Conservation (phyloP, 2,329 filamentous ascomycete species). For the Bipolaris zeicola region DNA sequence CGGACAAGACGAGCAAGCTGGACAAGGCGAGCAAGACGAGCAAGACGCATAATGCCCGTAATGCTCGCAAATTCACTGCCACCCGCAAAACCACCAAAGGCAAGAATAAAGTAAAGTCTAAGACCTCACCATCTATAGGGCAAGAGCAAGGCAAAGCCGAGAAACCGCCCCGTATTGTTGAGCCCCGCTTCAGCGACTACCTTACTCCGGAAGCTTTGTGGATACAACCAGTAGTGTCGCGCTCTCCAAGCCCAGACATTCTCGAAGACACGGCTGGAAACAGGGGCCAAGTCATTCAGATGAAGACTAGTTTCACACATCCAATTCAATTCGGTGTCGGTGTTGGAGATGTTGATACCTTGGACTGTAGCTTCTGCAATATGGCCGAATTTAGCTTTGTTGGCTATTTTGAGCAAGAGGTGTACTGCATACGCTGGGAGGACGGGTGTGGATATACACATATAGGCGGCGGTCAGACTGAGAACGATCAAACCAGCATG, state of each 20-base stretch:
- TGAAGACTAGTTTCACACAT: constrained; percentile 50
- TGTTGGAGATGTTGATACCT: not conserved
- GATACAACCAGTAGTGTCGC: not conserved
- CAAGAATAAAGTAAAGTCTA: too few relatives aligned
- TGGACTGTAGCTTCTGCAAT: constrained; percentile 52
- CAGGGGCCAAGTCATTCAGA: constrained; percentile 33
- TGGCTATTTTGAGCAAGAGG: constrained; percentile 44
- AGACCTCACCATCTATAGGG: too few relatives aligned
- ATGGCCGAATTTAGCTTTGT: constrained; percentile 49
- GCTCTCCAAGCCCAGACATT: constrained; percentile 30
- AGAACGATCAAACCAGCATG: constrained; percentile 33
- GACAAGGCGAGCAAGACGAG: too few relatives aligned
- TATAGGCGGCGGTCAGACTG: constrained; percentile 46
- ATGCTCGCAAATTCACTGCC: too few relatives aligned
- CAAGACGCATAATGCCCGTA: too few relatives aligned
- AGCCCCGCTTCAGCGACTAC: constrained; percentile 1
- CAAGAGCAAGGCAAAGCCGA: constrained; percentile 6
- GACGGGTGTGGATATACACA: constrained; percentile 49
- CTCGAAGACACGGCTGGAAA: constrained; percentile 37
- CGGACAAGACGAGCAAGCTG: constrained; percentile 22
- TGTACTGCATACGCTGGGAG: constrained; percentile 45
- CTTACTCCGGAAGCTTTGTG: constrained; percentile 25
- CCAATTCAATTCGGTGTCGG: constrained; percentile 46
- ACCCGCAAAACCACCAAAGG: too few relatives aligned
- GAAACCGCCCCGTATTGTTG: not conserved